Evolutionary conservation across 2,329 filamentous ascomycete species (phyloP).

Genomic region (Cytospora mali): DNA sequence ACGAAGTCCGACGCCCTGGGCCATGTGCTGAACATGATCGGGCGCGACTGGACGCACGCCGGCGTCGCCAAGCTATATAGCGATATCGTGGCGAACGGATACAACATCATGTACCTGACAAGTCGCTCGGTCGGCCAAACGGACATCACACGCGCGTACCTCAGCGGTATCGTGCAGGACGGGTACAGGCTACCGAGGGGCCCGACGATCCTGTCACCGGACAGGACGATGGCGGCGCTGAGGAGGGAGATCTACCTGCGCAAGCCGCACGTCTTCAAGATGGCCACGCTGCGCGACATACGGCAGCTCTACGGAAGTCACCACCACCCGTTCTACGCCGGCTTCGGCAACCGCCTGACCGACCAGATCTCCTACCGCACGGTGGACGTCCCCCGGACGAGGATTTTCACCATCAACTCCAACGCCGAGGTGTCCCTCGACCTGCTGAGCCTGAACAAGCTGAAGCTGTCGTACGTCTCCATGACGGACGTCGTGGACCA

Average conservation of each 20-base stretch:
- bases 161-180: constrained; percentile 87
- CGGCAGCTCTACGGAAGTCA: constrained; percentile 80
- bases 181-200: constrained; percentile 83
- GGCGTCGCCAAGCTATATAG: constrained; percentile 97
- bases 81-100: constrained; percentile 92
- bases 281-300: constrained; percentile 96
- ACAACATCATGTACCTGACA: constrained; percentile 98
- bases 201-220: constrained; percentile 92
- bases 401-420: constrained; percentile 98
- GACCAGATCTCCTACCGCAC: constrained; percentile 95
- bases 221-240: constrained; percentile 90
- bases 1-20: constrained; percentile 96
- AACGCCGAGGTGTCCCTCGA: constrained; percentile 95
- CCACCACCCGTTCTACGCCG: constrained; percentile 88
- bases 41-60: constrained; percentile 95
- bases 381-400: constrained; percentile 89
- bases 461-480: constrained; percentile 94
- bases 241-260: constrained; percentile 91
- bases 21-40: constrained; percentile 94
- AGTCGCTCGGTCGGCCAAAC: constrained; percentile 92
- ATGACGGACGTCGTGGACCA: constrained; percentile 98
- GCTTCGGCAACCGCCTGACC: constrained; percentile 94
- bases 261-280: constrained; percentile 99
- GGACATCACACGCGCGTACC: constrained; percentile 85
- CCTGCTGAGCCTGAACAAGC: constrained; percentile 85